Percentiles rank a stretch among this genome's conserved stretches.
Conservation (phyloP, 805 yeast species). For the Ogataea philodendri region DNA sequence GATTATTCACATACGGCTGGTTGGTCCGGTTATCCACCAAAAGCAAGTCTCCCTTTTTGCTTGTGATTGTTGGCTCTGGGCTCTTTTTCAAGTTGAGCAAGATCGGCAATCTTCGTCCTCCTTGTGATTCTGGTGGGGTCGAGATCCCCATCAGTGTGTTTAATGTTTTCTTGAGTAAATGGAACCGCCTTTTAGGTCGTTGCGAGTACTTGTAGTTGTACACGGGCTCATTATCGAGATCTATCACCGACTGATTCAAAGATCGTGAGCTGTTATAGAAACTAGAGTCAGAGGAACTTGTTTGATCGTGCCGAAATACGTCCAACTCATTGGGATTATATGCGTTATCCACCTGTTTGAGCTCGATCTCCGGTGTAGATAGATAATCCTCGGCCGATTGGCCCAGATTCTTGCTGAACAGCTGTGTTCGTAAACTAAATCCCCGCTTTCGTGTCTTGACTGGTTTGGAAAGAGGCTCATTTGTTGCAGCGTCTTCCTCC, state of each 20-base stretch:
- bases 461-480: conserved; percentile 24
- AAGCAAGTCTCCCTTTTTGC: conserved; percentile 29
- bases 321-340: conserved; percentile 27
- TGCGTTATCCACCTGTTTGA: conserved; percentile 32
- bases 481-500: conserved; percentile 6
- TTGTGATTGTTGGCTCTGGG: conserved; percentile 29
- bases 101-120: conserved; percentile 78
- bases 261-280: conserved; percentile 2
- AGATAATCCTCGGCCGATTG: conserved; percentile 25
- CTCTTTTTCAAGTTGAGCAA: conserved; percentile 41
- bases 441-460: conserved; percentile 54
- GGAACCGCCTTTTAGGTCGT: conserved; percentile 8
- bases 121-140: conserved; percentile 50
- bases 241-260: conserved; percentile 26
- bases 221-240: conserved; percentile 25
- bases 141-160: conserved; percentile 45
- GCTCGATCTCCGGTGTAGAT: conserved; percentile 33
- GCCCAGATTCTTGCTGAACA: conserved; percentile 46
- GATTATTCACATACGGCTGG: conserved; percentile 60
- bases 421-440: conserved; percentile 63
- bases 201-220: conserved; percentile 7
- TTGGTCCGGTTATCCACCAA: conserved; percentile 69
- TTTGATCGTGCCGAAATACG: conserved; percentile 17
- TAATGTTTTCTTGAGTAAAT: conserved; percentile 5
- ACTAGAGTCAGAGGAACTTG: conserved; percentile 3